phyloP scores from a whole-genome alignment of 2,329 filamentous ascomycete species.

The Hansfordia pulvinata region DNA sequence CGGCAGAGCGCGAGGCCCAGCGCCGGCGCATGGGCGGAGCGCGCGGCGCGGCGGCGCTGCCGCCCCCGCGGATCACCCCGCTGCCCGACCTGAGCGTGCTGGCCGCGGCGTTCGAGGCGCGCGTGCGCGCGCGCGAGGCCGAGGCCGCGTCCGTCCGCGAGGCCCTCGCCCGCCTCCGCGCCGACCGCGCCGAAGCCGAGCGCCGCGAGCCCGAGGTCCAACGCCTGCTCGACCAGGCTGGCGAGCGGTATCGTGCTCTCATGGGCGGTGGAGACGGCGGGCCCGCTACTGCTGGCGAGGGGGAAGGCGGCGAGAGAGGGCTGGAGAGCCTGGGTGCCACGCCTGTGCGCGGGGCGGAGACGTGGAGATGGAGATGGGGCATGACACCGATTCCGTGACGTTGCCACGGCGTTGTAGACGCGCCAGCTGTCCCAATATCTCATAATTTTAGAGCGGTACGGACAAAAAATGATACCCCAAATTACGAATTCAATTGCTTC shows the following conservation, averaged over 20 bases:
- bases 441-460: neutral
- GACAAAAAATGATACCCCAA: conserved; percentile 2
- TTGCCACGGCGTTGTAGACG: no score
- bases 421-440: no score
- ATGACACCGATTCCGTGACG: no score
- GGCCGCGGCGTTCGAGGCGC: conserved; percentile 46
- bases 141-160: conserved; percentile 31
- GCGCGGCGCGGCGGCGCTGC: conserved; percentile 30
- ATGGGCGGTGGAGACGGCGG: conserved; percentile 7
- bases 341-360: conserved; percentile 18
- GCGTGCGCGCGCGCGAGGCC: conserved; percentile 49
- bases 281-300: neutral
- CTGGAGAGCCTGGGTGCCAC: conserved; percentile 34
- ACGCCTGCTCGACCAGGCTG: conserved; percentile 65
- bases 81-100: conserved; percentile 62
- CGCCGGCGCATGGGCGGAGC: conserved; percentile 19
- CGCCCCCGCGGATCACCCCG: conserved; percentile 62
- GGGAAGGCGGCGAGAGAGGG: conserved; percentile 15
- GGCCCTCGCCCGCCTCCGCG: conserved; percentile 43
- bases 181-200: conserved; percentile 49
- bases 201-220: conserved; percentile 70
- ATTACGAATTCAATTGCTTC: neutral
- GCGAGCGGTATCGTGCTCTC: conserved; percentile 47
- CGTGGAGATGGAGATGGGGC: conserved; percentile 16
- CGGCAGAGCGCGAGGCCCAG: conserved; percentile 28